Evolutionary conservation across 169 alveolate species (phyloP).

Genomic region (Eimeria praecox): DNA sequence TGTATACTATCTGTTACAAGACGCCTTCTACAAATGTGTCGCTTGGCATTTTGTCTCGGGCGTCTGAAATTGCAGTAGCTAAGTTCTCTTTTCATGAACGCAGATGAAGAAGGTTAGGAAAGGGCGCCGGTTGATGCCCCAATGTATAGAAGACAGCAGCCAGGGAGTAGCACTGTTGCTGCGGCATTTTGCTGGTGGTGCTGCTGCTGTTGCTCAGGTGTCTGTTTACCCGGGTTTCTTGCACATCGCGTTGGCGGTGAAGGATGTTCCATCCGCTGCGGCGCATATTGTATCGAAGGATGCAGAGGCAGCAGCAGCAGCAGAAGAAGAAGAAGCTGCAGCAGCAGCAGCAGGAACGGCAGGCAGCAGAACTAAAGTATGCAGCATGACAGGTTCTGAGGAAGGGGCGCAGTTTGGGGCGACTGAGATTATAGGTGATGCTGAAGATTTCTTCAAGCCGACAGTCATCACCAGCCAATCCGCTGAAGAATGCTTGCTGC

Average conservation of each 20-base stretch:
- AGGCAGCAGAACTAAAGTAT: neutral
- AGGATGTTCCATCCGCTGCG: conserved; percentile 62
- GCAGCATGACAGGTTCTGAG: neutral
- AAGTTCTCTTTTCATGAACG: too few species aligned
- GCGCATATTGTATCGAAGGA: neutral
- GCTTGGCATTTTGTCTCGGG: too few species aligned
- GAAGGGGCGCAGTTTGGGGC: neutral
- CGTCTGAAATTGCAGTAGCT: too few species aligned
- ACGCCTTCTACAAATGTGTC: too few species aligned
- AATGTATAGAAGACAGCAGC: neutral
- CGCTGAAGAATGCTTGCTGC: conserved; percentile 17
- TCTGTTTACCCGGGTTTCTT: conserved; percentile 74
- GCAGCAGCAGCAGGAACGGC: neutral
- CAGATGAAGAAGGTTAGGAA: too few species aligned
- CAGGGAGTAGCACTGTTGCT: neutral
- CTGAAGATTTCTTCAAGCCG: neutral
- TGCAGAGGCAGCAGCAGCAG: neutral
- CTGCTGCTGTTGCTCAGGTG: conserved; percentile 33
- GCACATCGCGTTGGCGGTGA: conserved; percentile 71
- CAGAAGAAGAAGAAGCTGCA: neutral
- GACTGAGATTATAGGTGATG: conserved; percentile 49
- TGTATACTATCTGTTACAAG: too few species aligned
- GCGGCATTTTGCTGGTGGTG: neutral
- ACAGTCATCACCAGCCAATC: neutral
- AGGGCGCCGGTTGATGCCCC: too few species aligned